Evolutionary conservation across 2,329 filamentous ascomycete species (phyloP).

Genomic region (Coniochaeta sp.): DNA sequence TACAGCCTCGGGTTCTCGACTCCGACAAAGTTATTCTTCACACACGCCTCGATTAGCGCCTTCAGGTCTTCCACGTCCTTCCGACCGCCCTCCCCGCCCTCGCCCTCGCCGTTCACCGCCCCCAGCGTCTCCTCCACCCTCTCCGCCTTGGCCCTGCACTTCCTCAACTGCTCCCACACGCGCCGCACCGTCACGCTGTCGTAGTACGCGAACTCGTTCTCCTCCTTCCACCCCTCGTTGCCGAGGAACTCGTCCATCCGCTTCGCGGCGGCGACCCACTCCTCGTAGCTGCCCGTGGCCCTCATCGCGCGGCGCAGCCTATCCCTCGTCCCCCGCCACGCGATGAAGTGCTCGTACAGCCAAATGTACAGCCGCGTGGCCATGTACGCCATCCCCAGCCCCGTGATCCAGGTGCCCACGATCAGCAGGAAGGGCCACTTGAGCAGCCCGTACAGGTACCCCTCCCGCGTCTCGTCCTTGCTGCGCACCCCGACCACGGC

Average conservation of each 20-base stretch:
- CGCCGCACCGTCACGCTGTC: constrained; percentile 76
- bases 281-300: constrained; percentile 64
- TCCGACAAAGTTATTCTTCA: constrained; percentile 96
- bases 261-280: constrained; percentile 77
- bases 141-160: constrained; percentile 54
- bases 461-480: constrained; percentile 90
- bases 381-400: constrained; percentile 68
- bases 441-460: constrained; percentile 78
- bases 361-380: constrained; percentile 84
- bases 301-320: constrained; percentile 64
- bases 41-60: constrained; percentile 74
- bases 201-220: constrained; percentile 77
- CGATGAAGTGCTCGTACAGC: constrained; percentile 83
- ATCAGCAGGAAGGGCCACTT: constrained; percentile 87
- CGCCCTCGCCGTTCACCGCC: constrained; percentile 21
- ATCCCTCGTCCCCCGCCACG: constrained; percentile 79
- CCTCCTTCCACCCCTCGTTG: constrained; percentile 72
- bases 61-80: constrained; percentile 68
- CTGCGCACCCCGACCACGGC: constrained; percentile 48
- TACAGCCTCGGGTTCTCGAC: constrained; percentile 93
- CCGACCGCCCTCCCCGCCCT: constrained; percentile 25
- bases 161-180: constrained; percentile 69
- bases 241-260: constrained; percentile 75
- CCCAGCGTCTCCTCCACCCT: constrained; percentile 24
- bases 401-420: constrained; percentile 72